These are phyloP conservation scores for Centaurea solstitialis DNA, from an alignment of 129 eudicot genomes.

Conservation along the genomic window DNA sequence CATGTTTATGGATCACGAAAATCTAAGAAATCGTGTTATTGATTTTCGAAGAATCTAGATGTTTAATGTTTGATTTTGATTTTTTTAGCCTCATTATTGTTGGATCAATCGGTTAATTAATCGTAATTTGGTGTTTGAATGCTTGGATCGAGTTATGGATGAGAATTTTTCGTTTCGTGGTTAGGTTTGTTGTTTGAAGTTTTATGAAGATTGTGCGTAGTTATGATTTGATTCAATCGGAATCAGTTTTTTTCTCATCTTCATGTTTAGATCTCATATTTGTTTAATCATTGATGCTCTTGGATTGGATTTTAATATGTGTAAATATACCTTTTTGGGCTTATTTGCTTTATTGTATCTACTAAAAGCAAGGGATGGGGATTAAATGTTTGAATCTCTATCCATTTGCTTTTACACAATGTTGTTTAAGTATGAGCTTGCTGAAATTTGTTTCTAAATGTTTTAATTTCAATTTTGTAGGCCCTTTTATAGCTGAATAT, in stretches of 20 bases:
- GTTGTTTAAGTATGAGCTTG: slow-evolving; percentile 6
- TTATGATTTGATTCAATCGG: background rate
- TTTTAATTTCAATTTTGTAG: background rate
- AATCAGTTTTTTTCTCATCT: background rate
- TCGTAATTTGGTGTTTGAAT: background rate
- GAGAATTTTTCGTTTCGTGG: background rate
- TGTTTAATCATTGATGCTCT: slow-evolving; percentile 5
- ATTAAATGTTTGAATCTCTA: background rate
- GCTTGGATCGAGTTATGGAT: slow-evolving; percentile 18
- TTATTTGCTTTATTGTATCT: background rate
- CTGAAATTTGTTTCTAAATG: background rate
- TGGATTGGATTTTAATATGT: slow-evolving; percentile 9
- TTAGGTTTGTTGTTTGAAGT: background rate
- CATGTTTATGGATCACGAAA: background rate
- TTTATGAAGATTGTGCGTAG: background rate
- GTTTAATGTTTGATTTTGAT: slow-evolving; percentile 1
- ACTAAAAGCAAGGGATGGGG: background rate
- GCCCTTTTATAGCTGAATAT: slow-evolving; percentile 38
- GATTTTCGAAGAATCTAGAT: slow-evolving; percentile 7
- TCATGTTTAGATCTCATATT: slow-evolving; percentile 13
- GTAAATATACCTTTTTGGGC: background rate
- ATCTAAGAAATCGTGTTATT: background rate
- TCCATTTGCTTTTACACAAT: background rate
- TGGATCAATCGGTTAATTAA: slow-evolving; percentile 7
- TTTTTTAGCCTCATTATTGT: background rate